Conservation (phyloP, 257 asterid species). For the Hygrophila difformis region DNA sequence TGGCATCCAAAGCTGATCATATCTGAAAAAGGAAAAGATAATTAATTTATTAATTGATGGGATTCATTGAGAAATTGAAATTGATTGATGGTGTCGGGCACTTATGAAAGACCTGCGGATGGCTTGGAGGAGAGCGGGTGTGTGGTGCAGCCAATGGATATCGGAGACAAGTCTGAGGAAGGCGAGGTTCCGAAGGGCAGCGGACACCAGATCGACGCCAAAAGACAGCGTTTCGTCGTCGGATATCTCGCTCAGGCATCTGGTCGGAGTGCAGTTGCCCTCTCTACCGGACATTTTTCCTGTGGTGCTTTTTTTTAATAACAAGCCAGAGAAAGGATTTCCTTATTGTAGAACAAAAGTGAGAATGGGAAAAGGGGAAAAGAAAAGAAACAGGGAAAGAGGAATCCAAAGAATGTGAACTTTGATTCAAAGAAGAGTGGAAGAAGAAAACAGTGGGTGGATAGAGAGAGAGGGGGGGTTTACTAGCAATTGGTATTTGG, state of each 20-base stretch:
- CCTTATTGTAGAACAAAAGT: too few species aligned
- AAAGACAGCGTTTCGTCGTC: constrained; percentile 42
- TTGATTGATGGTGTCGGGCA: too few species aligned
- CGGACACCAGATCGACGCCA: constrained; percentile 75
- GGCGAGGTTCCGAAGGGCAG: constrained; percentile 56
- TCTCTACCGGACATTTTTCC: too few species aligned
- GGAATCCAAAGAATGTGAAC: background rate
- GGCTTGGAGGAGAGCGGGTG: constrained; percentile 51
- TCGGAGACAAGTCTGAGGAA: constrained; percentile 60
- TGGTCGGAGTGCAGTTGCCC: constrained; percentile 14
- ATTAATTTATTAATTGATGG: background rate
- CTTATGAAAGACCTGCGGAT: constrained; percentile 66
- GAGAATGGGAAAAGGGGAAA: too few species aligned
- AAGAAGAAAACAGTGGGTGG: background rate
- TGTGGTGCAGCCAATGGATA: constrained; percentile 50
- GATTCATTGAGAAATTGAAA: too few species aligned
- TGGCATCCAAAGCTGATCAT: constrained; percentile 95
- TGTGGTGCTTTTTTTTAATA: too few species aligned
- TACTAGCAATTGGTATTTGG: too few species aligned
- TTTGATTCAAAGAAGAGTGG: background rate
- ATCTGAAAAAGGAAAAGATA: constrained; percentile 32
- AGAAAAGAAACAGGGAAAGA: too few species aligned
- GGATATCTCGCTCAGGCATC: constrained; percentile 47
- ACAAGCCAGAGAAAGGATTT: too few species aligned
- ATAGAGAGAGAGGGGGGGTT: too few species aligned